Percentiles rank a stretch among this genome's conserved stretches.
Evolutionary conservation across 2,329 filamentous ascomycete genomes (phyloP).

Genomic region (Cadophora sp.): DNA sequence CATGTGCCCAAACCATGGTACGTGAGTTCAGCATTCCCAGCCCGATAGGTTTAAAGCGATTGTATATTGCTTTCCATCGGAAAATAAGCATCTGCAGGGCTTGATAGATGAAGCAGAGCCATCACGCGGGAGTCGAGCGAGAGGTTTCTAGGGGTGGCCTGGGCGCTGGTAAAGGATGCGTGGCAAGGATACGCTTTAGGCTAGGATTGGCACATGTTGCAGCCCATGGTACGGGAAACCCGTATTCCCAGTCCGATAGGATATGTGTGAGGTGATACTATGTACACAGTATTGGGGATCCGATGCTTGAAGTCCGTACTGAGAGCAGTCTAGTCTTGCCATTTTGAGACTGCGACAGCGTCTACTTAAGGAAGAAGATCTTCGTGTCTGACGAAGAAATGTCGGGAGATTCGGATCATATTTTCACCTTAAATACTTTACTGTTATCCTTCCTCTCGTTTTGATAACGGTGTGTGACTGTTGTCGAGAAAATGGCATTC

Average conservation of each 20-base stretch:
- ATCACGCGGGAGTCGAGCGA: background rate
- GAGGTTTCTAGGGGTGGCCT: background rate
- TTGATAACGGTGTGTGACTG: background rate
- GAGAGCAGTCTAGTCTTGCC: background rate
- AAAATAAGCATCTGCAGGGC: background rate
- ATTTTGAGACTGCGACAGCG: background rate
- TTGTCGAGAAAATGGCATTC: background rate
- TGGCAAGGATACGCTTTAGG: background rate
- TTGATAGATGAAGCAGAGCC: background rate
- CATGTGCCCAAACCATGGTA: slow-evolving; percentile 3
- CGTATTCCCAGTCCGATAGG: background rate
- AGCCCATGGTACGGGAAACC: slow-evolving; percentile 4
- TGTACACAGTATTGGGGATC: slow-evolving; percentile 2
- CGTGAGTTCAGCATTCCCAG: background rate
- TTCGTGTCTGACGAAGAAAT: background rate
- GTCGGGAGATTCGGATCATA: background rate
- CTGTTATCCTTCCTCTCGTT: background rate
- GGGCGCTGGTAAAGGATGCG: background rate
- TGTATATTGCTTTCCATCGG: background rate
- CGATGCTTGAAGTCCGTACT: slow-evolving; percentile 15
- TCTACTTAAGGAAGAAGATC: slow-evolving; percentile 9
- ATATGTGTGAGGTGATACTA: background rate
- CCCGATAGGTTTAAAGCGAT: background rate
- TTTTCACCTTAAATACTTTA: slow-evolving; percentile 8
- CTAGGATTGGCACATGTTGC: background rate